Conservation (phyloP, 306 rosid species). For the Dalbergia cochinchinensis region DNA sequence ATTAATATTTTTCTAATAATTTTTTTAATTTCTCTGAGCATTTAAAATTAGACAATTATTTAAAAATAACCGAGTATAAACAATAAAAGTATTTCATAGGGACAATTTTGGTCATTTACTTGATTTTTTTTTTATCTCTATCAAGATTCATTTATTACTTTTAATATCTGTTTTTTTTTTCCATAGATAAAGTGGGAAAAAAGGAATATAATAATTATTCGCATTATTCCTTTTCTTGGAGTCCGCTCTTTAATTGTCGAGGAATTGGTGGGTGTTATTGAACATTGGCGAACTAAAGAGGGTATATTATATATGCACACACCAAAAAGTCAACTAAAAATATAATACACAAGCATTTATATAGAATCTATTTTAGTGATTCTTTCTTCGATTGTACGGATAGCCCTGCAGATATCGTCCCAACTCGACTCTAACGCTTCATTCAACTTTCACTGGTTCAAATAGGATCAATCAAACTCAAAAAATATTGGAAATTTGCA, state of each 20-base stretch:
- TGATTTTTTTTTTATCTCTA: too few species aligned
- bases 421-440: too few species aligned
- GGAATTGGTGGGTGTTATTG: constrained; percentile 17
- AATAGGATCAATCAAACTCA: too few species aligned
- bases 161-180: not conserved
- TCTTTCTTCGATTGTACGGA: constrained; percentile 5
- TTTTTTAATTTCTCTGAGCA: too few species aligned
- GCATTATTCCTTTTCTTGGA: constrained; percentile 16
- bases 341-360: constrained; percentile 1
- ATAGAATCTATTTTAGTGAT: constrained; percentile 11
- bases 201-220: not conserved
- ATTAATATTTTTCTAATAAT: too few species aligned
- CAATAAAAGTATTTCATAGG: too few species aligned
- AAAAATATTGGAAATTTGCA: too few species aligned
- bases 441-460: too few species aligned
- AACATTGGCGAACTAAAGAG: not conserved
- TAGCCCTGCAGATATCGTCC: not conserved
- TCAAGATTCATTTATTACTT: too few species aligned
- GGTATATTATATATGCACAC: not conserved
- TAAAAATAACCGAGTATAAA: too few species aligned
- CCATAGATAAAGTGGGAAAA: not conserved
- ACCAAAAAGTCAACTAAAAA: constrained; percentile 14
- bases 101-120: too few species aligned
- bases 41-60: too few species aligned
- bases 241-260: not conserved